Base-by-base conservation (phyloP, 2,329 filamentous ascomycete genomes). In the Aspergillus novoparasiticus region DNA sequence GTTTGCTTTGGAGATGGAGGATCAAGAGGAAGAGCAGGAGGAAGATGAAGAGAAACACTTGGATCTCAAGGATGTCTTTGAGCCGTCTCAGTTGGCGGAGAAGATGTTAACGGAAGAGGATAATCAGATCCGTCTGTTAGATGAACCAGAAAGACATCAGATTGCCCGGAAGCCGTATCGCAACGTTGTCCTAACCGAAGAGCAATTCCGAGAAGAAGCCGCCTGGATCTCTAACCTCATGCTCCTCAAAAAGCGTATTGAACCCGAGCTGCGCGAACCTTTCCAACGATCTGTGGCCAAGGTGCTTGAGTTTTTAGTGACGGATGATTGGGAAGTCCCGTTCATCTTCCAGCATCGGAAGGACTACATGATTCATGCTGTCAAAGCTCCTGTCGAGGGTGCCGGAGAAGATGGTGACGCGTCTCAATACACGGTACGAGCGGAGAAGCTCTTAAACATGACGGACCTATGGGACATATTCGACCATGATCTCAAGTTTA, bases 321-420 rank as follows among this genome's bases (percentile, higher is more conserved):
- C 94, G 4, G 94, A 98, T 68, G 92, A 96, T 69, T 93, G 94
- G 71, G 95, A 99, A 78, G 93, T 97, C 1, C 94, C 95, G 0
- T 99, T 97, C 77, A 95, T 99, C 70, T 97, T 97, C 78, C 94
- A 97, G 77, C 95, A 99, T 74, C 92, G 95, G 65, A 97, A 97
- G 78, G 95, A 99, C 76, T 99, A 98, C 74, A 86, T 99, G 50
- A 96, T 99, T 61, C 93, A 98, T 73, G 91, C 91, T 28, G 90
- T 89, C 68, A 93, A 92, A 73, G 80, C 85, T n/a, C 81, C 84
- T 45, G 85, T 86, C 8, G 88, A 81, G 75, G 88, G 74, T 78
- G 82, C 87, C 66, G 84, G 85, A 19, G 85, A 89, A 62, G 90
- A 94, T 68, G 85, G 86, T 10, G 89, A 93, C 70, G 88, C 86